These are phyloP conservation scores for Verticillium klebahnii DNA, from an alignment of 2,329 filamentous ascomycete genomes.

Conservation along the genomic window DNA sequence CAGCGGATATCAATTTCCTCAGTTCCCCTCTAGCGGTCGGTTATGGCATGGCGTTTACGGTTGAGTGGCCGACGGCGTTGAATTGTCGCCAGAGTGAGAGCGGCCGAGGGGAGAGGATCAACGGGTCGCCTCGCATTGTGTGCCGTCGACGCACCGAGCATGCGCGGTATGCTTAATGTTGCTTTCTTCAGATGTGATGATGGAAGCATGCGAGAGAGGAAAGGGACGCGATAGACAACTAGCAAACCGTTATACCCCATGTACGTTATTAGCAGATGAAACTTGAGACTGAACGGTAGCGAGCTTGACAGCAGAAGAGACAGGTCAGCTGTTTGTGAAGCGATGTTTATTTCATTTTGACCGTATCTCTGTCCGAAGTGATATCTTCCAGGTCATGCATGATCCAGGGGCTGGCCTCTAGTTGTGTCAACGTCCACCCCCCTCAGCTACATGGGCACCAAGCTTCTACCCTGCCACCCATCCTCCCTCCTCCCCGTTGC, in stretches of 20 bases:
- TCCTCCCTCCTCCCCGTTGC: neutral
- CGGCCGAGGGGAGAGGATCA: neutral
- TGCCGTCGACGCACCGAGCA: neutral
- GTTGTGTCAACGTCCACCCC: no score
- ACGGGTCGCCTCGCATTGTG: neutral
- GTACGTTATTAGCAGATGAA: neutral
- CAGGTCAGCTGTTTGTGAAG: neutral
- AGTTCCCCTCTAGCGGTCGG: neutral
- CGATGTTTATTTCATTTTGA: neutral
- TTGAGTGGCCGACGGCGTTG: neutral
- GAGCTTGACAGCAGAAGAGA: neutral
- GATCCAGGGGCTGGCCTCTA: no score
- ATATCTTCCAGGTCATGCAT: neutral
- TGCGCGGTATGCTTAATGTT: neutral
- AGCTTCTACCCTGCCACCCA: neutral
- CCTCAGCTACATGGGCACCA: no score
- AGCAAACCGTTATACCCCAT: neutral
- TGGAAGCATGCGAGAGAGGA: neutral
- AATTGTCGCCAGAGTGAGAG: neutral
- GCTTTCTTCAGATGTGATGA: neutral
- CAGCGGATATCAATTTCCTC: neutral
- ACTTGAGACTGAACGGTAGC: neutral
- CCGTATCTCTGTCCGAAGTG: neutral
- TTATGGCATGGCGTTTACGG: neutral
- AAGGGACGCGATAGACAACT: neutral